A percentile compares a stretch with the other conserved stretches of the same genome.
Evolutionary conservation across 495 filamentous ascomycete species (phyloP).

Genomic region (Xylaria sp.): DNA sequence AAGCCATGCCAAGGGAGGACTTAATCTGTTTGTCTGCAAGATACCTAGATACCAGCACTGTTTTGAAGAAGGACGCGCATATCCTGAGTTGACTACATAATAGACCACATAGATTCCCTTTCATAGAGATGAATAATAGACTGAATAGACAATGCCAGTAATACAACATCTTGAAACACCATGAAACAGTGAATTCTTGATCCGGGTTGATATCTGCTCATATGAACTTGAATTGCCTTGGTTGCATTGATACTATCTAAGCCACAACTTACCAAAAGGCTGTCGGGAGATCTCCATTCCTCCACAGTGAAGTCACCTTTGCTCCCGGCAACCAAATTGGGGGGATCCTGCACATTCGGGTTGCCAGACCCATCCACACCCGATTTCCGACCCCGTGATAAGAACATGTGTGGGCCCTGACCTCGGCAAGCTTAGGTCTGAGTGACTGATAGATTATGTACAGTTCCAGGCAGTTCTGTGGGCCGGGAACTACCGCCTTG

Average conservation of each 20-base stretch:
- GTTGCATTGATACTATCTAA: neutral
- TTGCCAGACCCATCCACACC: neutral
- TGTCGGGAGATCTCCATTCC: neutral
- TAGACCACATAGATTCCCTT: slow-evolving; percentile 13
- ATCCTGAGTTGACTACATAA: no score
- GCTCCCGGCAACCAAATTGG: neutral
- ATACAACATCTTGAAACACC: neutral
- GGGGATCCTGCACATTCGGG: neutral
- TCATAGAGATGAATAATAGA: slow-evolving; percentile 1
- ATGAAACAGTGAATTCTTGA: neutral
- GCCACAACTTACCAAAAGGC: neutral
- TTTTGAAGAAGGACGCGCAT: no score
- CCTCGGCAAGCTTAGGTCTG: no score
- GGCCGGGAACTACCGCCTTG: no score
- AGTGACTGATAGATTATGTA: no score
- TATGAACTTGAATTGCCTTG: neutral
- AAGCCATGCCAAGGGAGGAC: no score
- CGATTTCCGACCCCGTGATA: neutral
- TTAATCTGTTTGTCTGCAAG: no score
- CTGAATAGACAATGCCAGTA: slow-evolving; percentile 3
- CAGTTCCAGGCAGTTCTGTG: no score
- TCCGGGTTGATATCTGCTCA: neutral
- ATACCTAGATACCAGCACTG: no score
- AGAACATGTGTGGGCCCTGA: neutral
- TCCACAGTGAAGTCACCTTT: neutral